phyloP scores from a whole-genome alignment of 345 rosid species.

The Raphanus raphanistrum region DNA sequence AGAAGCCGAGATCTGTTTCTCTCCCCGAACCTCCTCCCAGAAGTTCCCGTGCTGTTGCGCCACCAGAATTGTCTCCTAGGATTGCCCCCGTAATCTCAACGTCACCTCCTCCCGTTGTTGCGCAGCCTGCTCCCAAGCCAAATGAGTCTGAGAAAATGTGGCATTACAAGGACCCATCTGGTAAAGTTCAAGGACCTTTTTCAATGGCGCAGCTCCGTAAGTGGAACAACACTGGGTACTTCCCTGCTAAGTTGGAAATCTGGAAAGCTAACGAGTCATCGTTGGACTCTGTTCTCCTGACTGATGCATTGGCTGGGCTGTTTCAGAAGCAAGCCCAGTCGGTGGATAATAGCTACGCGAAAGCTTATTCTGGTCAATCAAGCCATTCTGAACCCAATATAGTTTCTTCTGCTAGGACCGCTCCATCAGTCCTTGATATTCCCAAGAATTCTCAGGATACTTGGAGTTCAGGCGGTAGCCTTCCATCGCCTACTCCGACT shows the following conservation, averaged over 20 bases:
- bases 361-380: constrained; percentile 37
- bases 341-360: constrained; percentile 39
- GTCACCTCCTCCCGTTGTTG: constrained; percentile 40
- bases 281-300: constrained; percentile 70
- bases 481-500: constrained; percentile 94
- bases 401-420: constrained; percentile 36
- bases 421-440: constrained; percentile 54
- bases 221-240: constrained; percentile 93
- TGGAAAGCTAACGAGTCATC: constrained; percentile 69
- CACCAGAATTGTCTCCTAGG: constrained; percentile 50
- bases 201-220: constrained; percentile 90
- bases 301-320: constrained; percentile 74
- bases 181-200: constrained; percentile 95
- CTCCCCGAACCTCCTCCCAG: constrained; percentile 47
- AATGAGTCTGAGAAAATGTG: constrained; percentile 88
- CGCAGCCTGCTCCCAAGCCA: constrained; percentile 48
- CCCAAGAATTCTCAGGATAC: constrained; percentile 52
- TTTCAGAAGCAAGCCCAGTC: constrained; percentile 53
- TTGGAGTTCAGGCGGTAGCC: constrained; percentile 68
- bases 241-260: constrained; percentile 78
- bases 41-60: constrained; percentile 41
- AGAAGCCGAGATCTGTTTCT: constrained; percentile 52
- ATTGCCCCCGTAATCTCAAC: constrained; percentile 47
- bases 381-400: constrained; percentile 41
- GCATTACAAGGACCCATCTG: constrained; percentile 95